Percentiles rank a stretch among this genome's conserved stretches.
phyloP scores from a whole-genome alignment of 768 basidiomycete genomes.

The Lentinula aciculospora region DNA sequence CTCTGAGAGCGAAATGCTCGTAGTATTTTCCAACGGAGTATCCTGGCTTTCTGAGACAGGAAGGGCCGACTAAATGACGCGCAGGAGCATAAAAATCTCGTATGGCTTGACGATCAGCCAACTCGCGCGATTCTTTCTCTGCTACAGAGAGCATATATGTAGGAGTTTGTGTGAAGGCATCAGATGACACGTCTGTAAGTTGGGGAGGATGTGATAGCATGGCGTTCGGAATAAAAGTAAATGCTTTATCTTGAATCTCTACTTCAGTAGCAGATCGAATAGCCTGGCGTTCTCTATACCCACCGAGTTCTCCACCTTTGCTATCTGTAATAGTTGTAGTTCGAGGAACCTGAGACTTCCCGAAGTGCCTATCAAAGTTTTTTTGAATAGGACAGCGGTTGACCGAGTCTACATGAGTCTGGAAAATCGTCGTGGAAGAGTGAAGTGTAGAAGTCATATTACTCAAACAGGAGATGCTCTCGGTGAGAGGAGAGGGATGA shows the following conservation, averaged over 20 bases:
- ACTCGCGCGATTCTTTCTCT: neutral
- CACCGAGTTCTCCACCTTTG: neutral
- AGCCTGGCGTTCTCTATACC: neutral
- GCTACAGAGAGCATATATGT: neutral
- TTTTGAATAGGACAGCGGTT: neutral
- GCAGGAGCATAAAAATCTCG: neutral
- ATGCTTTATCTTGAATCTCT: neutral
- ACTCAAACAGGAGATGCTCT: neutral
- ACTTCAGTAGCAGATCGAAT: neutral
- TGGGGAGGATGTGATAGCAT: neutral
- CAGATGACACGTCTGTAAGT: neutral
- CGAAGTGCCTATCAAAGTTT: neutral
- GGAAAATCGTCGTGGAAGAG: neutral
- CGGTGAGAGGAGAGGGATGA: conserved; percentile 1
- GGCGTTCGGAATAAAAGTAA: neutral
- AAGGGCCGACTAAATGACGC: neutral
- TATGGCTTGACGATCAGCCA: neutral
- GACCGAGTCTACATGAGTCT: neutral
- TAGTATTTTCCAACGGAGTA: conserved; percentile 4
- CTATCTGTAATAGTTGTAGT: no score
- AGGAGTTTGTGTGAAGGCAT: neutral
- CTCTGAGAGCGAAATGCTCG: neutral
- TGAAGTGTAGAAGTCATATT: neutral
- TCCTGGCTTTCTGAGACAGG: neutral
- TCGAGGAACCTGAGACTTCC: no score